These are phyloP conservation scores for Cavenderia fasciculata DNA, from an alignment of 78 protist species.

Conservation along the genomic window DNA sequence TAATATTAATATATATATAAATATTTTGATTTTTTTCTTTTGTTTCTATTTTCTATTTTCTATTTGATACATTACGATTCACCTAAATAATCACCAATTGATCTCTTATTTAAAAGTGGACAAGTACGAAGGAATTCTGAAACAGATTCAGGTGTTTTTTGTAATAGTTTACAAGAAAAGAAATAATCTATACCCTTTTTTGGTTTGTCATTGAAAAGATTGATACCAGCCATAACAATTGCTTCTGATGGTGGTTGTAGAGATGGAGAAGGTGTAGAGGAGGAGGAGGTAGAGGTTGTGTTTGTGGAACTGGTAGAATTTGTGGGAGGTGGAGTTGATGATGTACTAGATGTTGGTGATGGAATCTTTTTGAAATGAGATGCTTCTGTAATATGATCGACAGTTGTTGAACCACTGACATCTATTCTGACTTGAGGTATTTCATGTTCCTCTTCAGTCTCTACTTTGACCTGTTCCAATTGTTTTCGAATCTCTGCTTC, in stretches of 20 bases:
- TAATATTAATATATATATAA: neutral
- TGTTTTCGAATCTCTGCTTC: neutral
- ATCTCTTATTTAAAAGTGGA: slow-evolving; percentile 64
- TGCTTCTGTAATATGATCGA: neutral
- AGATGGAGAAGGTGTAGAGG: neutral
- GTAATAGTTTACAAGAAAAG: slow-evolving; percentile 8
- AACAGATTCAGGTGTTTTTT: slow-evolving; percentile 37
- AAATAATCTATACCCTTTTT: slow-evolving; percentile 64
- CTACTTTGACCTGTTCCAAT: too few species aligned
- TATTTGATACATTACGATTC: too few species aligned
- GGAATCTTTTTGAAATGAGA: too few species aligned
- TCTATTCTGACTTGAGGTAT: too few species aligned
- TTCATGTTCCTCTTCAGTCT: too few species aligned
- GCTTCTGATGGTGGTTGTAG: neutral
- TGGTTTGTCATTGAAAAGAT: slow-evolving; percentile 68
- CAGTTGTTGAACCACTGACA: neutral
- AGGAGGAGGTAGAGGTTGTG: neutral
- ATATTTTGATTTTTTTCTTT: neutral
- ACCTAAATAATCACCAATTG: slow-evolving; percentile 82
- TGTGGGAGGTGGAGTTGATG: neutral
- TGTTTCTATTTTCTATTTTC: too few species aligned
- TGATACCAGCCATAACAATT: slow-evolving; percentile 23
- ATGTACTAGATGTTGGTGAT: neutral
- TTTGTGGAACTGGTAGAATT: neutral
- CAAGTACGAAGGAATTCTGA: slow-evolving; percentile 67